These are phyloP conservation scores for Raddia guianensis DNA, from an alignment of 176 grass and related monocot species.

Conservation along the genomic window DNA sequence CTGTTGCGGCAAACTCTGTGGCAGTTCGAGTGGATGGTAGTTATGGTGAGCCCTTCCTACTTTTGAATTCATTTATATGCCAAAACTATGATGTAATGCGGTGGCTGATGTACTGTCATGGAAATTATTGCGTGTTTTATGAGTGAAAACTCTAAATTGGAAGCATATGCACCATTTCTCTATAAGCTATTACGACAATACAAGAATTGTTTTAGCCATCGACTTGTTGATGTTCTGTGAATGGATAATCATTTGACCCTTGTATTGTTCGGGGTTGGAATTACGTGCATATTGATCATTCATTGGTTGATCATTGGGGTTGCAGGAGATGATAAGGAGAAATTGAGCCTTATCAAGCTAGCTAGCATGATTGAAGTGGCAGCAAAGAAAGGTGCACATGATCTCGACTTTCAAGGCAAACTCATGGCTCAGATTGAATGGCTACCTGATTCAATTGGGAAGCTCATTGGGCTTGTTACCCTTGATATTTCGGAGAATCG, in stretches of 20 bases:
- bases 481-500: constrained; percentile 88
- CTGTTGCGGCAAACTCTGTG: background rate
- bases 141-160: background rate
- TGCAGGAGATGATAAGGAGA: constrained; percentile 67
- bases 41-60: constrained; percentile 46
- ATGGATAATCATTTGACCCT: background rate
- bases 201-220: background rate
- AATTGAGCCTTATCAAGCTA: constrained; percentile 81
- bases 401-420: constrained; percentile 73
- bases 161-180: background rate
- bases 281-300: constrained; percentile 38
- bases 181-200: background rate
- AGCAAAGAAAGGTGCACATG: constrained; percentile 70
- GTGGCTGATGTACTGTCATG: constrained; percentile 4
- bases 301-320: constrained; percentile 39
- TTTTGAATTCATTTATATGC: constrained; percentile 17
- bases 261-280: constrained; percentile 3
- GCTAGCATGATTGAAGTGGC: constrained; percentile 88
- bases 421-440: constrained; percentile 88
- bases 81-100: constrained; percentile 32
- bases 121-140: constrained; percentile 6
- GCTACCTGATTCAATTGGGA: constrained; percentile 94
- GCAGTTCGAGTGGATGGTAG: constrained; percentile 8
- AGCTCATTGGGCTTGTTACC: constrained; percentile 73
- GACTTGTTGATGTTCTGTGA: background rate